Evolutionary conservation across 345 rosid species (phyloP).

Genomic region (Gossypium anomalum): DNA sequence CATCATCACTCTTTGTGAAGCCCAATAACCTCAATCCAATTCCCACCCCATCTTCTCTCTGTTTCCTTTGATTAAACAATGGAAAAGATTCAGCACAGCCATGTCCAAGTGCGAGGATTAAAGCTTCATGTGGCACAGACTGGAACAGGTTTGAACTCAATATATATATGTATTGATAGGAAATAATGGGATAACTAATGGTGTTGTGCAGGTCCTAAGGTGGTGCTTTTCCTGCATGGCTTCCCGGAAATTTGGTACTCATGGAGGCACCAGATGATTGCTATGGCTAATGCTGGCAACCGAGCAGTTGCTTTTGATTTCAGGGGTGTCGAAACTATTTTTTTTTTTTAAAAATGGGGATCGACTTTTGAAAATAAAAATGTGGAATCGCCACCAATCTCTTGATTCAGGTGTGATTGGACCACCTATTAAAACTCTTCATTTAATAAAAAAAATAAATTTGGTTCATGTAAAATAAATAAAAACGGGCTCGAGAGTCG

Average conservation of each 20-base stretch:
- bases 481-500: too few species aligned
- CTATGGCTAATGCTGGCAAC: slow-evolving; percentile 32
- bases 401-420: too few species aligned
- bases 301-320: slow-evolving; percentile 38
- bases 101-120: background rate
- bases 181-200: background rate
- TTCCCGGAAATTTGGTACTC: slow-evolving; percentile 45
- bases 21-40: background rate
- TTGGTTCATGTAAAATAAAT: too few species aligned
- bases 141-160: background rate
- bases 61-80: background rate
- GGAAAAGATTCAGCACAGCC: background rate
- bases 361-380: too few species aligned
- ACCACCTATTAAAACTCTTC: too few species aligned
- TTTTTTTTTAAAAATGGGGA: too few species aligned
- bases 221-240: slow-evolving; percentile 35
- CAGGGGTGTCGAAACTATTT: too few species aligned
- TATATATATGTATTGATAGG: too few species aligned
- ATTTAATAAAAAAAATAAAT: too few species aligned
- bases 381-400: too few species aligned
- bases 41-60: background rate
- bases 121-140: background rate
- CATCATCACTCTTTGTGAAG: background rate
- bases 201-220: slow-evolving; percentile 17
- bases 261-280: slow-evolving; percentile 43